Conservation (phyloP, 1,284 basidiomycete genomes). For the Coriolopsis trogii region DNA sequence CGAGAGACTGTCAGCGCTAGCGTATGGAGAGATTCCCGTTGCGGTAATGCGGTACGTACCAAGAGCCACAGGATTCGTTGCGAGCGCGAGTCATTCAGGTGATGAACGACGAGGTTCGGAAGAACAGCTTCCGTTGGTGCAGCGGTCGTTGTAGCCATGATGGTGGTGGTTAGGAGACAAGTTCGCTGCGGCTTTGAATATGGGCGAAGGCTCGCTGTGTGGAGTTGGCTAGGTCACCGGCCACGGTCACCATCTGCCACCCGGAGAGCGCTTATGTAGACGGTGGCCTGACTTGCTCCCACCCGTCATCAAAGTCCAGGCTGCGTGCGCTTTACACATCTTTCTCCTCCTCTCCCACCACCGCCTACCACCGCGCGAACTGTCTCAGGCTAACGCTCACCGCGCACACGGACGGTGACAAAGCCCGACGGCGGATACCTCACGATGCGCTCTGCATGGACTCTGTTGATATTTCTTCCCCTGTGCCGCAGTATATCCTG, state of each 20-base stretch:
- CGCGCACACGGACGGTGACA: too few species aligned
- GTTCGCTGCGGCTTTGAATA: not conserved
- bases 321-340: too few species aligned
- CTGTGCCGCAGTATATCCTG: constrained; percentile 8
- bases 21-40: not conserved
- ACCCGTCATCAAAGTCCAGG: too few species aligned
- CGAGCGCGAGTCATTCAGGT: constrained; percentile 54
- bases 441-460: not conserved
- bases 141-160: constrained; percentile 13
- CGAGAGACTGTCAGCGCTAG: not conserved
- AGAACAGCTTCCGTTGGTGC: not conserved
- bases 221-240: too few species aligned
- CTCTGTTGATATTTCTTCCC: not conserved
- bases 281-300: too few species aligned
- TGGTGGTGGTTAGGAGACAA: constrained; percentile 9
- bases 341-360: too few species aligned
- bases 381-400: too few species aligned
- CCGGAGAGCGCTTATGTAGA: too few species aligned
- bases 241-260: too few species aligned
- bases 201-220: not conserved
- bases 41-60: constrained; percentile 33
- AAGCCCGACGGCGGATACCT: too few species aligned
- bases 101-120: constrained; percentile 44
- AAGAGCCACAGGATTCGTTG: constrained; percentile 59
- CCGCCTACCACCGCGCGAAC: too few species aligned